A percentile compares a stretch with the other conserved stretches of the same genome.
Evolutionary conservation across 1,284 basidiomycete genomes (phyloP).

Genomic region (Abortiporus biennis): DNA sequence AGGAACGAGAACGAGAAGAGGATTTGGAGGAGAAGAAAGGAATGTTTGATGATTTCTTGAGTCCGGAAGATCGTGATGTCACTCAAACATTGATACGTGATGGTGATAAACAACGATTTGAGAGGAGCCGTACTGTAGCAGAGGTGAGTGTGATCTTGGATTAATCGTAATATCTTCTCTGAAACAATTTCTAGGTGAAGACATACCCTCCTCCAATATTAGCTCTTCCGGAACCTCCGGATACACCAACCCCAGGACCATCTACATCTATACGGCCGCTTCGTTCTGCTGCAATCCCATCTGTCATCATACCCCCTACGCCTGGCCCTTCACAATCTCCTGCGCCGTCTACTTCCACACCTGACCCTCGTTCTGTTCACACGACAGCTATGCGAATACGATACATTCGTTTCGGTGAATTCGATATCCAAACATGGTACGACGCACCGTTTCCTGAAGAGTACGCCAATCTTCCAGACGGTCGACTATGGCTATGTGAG

Average conservation of each 20-base stretch:
- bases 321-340: conserved; percentile 27
- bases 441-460: conserved; percentile 99
- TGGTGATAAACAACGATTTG: conserved; percentile 75
- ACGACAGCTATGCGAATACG: conserved; percentile 64
- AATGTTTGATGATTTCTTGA: conserved; percentile 82
- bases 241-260: conserved; percentile 46
- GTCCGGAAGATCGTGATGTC: conserved; percentile 68
- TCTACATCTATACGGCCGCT: too few species aligned
- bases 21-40: conserved; percentile 43
- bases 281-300: conserved; percentile 45
- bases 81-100: conserved; percentile 60
- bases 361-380: conserved; percentile 25
- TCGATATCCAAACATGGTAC: conserved; percentile 97
- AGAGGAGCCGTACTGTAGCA: conserved; percentile 62
- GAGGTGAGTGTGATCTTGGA: conserved; percentile 44
- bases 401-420: conserved; percentile 89
- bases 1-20: conserved; percentile 53
- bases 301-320: conserved; percentile 17
- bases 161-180: background rate
- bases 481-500: conserved; percentile 94
- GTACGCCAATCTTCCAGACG: conserved; percentile 90
- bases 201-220: conserved; percentile 33
- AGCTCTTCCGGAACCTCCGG: conserved; percentile 31
- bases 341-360: conserved; percentile 32
- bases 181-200: conserved; percentile 24